Percentiles rank a stretch among this genome's conserved stretches.
Evolutionary conservation across 108 stramenopile genomes (phyloP).

Genomic region (Conticribra weissflogii): DNA sequence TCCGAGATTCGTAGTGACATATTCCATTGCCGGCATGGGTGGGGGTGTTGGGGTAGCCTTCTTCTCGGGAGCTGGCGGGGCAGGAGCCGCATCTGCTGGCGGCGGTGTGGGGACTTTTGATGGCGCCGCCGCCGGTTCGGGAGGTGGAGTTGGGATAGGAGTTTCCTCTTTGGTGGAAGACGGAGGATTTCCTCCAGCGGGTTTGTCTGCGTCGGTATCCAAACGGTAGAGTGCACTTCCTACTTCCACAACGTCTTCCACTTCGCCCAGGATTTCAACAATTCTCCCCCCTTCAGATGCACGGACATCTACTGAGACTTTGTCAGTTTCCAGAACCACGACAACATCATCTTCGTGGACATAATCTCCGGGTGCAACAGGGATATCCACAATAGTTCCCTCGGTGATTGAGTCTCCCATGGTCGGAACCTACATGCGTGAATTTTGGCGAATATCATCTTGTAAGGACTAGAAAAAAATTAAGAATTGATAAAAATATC

Average conservation of each 20-base stretch:
- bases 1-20: constrained; percentile 57
- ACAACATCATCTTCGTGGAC: constrained; percentile 85
- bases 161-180: constrained; percentile 25
- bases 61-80: constrained; percentile 43
- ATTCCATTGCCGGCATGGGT: constrained; percentile 52
- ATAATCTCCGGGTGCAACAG: constrained; percentile 84
- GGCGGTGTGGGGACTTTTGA: constrained; percentile 42
- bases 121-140: constrained; percentile 53
- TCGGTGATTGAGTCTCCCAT: constrained; percentile 98
- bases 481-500: background rate
- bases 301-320: constrained; percentile 92
- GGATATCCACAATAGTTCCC: constrained; percentile 95
- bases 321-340: constrained; percentile 96
- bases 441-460: constrained; percentile 1
- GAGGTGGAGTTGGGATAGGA: constrained; percentile 41
- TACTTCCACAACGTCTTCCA: constrained; percentile 96
- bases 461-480: constrained; percentile 14
- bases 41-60: constrained; percentile 54
- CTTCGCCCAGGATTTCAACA: constrained; percentile 89
- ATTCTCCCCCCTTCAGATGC: constrained; percentile 86
- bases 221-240: constrained; percentile 89
- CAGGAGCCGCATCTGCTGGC: constrained; percentile 26
- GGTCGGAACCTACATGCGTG: constrained; percentile 67
- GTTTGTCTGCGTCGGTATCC: constrained; percentile 82
- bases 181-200: constrained; percentile 66